phyloP scores from a whole-genome alignment of 768 basidiomycete genomes.

The Suillus paluster region DNA sequence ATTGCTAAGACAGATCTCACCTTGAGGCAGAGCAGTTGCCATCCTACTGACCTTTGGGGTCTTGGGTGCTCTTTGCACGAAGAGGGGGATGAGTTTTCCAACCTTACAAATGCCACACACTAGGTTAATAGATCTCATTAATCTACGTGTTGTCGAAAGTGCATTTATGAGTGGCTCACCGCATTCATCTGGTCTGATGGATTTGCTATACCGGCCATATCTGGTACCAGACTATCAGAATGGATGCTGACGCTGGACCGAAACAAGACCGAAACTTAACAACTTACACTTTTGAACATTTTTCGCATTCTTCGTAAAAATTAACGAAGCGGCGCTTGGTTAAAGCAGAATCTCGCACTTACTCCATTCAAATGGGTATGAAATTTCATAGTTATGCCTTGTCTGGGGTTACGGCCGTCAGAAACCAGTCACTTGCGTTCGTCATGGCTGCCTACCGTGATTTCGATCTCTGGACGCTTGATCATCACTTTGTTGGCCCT shows the following conservation, averaged over 20 bases:
- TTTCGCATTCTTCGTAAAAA: slow-evolving; percentile 54
- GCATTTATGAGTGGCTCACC: slow-evolving; percentile 44
- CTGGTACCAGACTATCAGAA: slow-evolving; percentile 37
- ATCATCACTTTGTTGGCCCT: slow-evolving; percentile 74
- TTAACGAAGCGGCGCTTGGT: slow-evolving; percentile 12
- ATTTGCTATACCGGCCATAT: slow-evolving; percentile 77
- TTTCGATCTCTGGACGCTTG: slow-evolving; percentile 68
- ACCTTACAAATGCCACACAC: slow-evolving; percentile 70
- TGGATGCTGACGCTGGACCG: neutral
- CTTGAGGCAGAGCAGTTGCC: slow-evolving; percentile 50
- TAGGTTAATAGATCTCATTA: slow-evolving; percentile 25
- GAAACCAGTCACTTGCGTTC: slow-evolving; percentile 5
- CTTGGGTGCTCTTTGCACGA: slow-evolving; percentile 43
- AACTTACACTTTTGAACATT: slow-evolving; percentile 65
- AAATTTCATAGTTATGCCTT: slow-evolving; percentile 76
- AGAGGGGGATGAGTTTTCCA: slow-evolving; percentile 63
- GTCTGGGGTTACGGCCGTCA: slow-evolving; percentile 45
- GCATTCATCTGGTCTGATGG: slow-evolving; percentile 67
- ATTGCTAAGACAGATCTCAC: slow-evolving; percentile 29
- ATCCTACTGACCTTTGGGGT: slow-evolving; percentile 46
- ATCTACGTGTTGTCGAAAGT: neutral
- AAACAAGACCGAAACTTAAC: neutral
- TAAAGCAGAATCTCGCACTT: slow-evolving; percentile 28
- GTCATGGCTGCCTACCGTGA: slow-evolving; percentile 50
- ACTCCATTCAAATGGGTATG: slow-evolving; percentile 78